Percentiles rank a stretch among this genome's conserved stretches.
Evolutionary conservation across 163 green algal species (phyloP).

Genomic region (Chlorella variabilis): DNA sequence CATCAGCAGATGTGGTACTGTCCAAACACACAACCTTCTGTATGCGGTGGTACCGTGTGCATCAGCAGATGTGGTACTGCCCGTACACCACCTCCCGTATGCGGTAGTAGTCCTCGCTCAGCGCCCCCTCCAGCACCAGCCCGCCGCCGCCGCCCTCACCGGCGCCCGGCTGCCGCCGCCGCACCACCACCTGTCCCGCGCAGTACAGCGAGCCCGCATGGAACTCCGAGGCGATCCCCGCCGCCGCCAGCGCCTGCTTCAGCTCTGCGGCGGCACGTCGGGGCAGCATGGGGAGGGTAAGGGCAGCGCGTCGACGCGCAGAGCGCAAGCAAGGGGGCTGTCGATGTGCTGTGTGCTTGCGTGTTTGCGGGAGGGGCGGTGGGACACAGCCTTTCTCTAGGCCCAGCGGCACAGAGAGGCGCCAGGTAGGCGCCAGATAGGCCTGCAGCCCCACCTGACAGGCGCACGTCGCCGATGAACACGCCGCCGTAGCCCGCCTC

Average conservation of each 20-base stretch:
- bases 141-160: constrained; percentile 16
- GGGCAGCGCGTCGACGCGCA: too few relatives aligned
- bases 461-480: constrained; percentile 65
- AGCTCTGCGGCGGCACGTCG: constrained; percentile 50
- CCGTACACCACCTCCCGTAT: constrained; percentile 66
- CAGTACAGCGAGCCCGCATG: constrained; percentile 54
- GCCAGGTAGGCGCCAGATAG: too few relatives aligned
- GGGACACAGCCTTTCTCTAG: too few relatives aligned
- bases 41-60: too few relatives aligned
- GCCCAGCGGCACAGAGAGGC: too few relatives aligned
- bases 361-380: too few relatives aligned
- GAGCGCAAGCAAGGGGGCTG: not conserved
- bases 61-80: constrained; percentile 76
- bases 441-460: constrained; percentile 56
- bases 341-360: too few relatives aligned
- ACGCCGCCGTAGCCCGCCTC: constrained; percentile 39
- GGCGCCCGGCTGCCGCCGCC: constrained; percentile 8
- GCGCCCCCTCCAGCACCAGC: constrained; percentile 61
- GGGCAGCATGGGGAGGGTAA: too few relatives aligned
- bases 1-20: constrained; percentile 78
- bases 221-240: constrained; percentile 59
- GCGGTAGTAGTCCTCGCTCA: constrained; percentile 63
- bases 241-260: constrained; percentile 55
- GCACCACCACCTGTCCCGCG: constrained; percentile 48
- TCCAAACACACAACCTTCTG: constrained; percentile 62